Conservation (phyloP, 805 yeast genomes). For the Saccharomyces paradoxus region DNA sequence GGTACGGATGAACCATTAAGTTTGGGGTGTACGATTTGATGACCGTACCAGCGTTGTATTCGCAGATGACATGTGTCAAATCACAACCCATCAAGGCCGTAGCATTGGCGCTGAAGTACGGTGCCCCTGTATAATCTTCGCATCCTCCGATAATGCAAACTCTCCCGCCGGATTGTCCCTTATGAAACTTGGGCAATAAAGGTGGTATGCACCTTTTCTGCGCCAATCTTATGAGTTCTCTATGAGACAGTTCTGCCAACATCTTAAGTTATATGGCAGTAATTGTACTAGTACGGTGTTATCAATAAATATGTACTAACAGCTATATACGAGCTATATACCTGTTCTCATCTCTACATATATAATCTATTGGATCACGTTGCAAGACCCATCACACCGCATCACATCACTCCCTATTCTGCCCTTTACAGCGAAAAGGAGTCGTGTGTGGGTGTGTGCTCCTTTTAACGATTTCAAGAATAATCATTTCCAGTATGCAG, state of each 20-base stretch:
- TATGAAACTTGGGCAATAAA: conserved; percentile 58
- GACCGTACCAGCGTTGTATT: conserved; percentile 62
- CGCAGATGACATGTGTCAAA: conserved; percentile 85
- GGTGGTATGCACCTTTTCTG: conserved; percentile 62
- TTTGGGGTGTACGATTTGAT: conserved; percentile 88
- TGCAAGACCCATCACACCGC: neutral
- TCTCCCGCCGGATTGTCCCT: conserved; percentile 90
- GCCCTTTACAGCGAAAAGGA: neutral
- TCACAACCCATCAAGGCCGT: conserved; percentile 83
- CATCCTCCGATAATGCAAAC: conserved; percentile 88
- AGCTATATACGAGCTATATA: too few species aligned
- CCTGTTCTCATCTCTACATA: neutral
- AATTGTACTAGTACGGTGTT: neutral
- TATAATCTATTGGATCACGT: neutral
- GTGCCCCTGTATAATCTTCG: conserved; percentile 96
- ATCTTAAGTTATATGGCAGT: neutral
- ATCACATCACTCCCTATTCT: neutral
- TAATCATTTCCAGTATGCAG: neutral
- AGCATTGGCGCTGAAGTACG: conserved; percentile 81
- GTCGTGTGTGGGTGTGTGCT: neutral
- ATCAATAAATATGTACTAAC: too few species aligned
- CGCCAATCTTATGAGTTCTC: conserved; percentile 44
- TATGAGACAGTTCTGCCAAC: conserved; percentile 18
- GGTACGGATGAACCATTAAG: conserved; percentile 91
- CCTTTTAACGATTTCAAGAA: neutral